phyloP scores from a whole-genome alignment of 1,284 basidiomycete species.

The Heterobasidion occidentale region DNA sequence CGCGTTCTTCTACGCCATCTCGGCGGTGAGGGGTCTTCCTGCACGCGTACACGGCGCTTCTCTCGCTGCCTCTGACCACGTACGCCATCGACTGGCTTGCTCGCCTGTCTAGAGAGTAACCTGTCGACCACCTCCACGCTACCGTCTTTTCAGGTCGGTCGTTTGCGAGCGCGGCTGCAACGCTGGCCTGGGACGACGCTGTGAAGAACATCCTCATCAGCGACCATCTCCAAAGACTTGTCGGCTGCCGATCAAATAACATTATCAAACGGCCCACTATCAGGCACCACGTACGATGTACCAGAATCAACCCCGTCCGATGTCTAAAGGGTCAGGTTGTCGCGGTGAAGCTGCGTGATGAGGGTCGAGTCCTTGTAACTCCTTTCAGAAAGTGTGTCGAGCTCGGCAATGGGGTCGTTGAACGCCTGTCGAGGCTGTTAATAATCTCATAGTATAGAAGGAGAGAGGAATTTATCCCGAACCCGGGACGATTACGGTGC shows the following conservation, averaged over 20 bases:
- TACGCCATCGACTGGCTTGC: conserved; percentile 45
- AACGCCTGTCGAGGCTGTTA: conserved; percentile 99
- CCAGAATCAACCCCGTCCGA: conserved; percentile 92
- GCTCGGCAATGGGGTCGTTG: conserved; percentile 99
- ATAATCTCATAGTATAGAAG: conserved; percentile 99
- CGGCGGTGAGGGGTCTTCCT: conserved; percentile 45
- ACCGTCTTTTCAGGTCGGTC: conserved; percentile 30
- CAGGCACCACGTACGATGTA: conserved; percentile 26
- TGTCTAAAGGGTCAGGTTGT: conserved; percentile 98
- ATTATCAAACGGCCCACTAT: background rate
- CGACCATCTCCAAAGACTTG: conserved; percentile 68
- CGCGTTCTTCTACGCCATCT: conserved; percentile 38
- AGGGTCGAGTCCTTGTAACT: conserved; percentile 98
- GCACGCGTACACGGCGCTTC: conserved; percentile 52
- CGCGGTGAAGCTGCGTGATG: conserved; percentile 98
- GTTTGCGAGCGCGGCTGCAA: conserved; percentile 18
- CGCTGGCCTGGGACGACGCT: conserved; percentile 59
- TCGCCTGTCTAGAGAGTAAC: conserved; percentile 50
- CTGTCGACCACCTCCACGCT: conserved; percentile 58
- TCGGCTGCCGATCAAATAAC: conserved; percentile 25
- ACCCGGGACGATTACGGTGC: conserved; percentile 98
- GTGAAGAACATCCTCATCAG: conserved; percentile 51
- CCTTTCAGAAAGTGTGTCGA: conserved; percentile 99
- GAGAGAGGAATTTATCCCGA: conserved; percentile 99
- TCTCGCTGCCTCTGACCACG: conserved; percentile 39